Evolutionary conservation across 2,329 filamentous ascomycete species (phyloP), one percentile per base, ranked within the genome.

Genomic region (Elsinoe necatrix): DNA sequence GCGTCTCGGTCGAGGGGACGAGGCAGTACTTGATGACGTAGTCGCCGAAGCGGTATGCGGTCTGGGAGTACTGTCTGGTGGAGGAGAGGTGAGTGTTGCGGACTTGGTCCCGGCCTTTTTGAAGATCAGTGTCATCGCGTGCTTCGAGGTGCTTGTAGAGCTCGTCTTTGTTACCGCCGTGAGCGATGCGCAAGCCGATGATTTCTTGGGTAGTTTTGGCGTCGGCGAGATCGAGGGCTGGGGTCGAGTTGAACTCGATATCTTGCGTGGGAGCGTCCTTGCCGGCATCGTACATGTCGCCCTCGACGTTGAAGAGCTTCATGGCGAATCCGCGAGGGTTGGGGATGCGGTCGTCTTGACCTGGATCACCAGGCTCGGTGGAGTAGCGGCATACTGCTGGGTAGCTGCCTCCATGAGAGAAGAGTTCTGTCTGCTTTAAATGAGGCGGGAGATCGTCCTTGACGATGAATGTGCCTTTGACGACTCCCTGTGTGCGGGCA

Each of bases 181-280:
- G 66, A 29, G 69, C 70, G 55, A 72, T 70, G 8, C 71, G 67
- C 14, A 76, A 62, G 16, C 65, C 66, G 56, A 75, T 67, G 45
- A 77, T 75, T 45, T 78, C 72, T 16, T 66, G 67, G 1, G 74
- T 75, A 1, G 71, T 74, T 56, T 74, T 72, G 5, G 73, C 69
- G 45, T 75, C 71, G 20, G 73, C 70, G 6, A 78, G 69, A 42
- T 80, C 75, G 9, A 79, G 68, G 1, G 71, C 68, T 0, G 74
- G 75, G 1, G 73, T 74, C 57, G 69, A 75, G 62, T 78, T 78
- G 64, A 78, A 78, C 16, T 74, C 73, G 61, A 78, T 73, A 60
- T 77, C 74, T 57, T 74, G 71, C 0, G 69, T 73, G 18, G 66
- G 61, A 48, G 62, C 64, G 60, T 68, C 62, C 62, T 70, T 67